phyloP scores from a whole-genome alignment of 352 stramenopile species.

The Pythium chondricola region DNA sequence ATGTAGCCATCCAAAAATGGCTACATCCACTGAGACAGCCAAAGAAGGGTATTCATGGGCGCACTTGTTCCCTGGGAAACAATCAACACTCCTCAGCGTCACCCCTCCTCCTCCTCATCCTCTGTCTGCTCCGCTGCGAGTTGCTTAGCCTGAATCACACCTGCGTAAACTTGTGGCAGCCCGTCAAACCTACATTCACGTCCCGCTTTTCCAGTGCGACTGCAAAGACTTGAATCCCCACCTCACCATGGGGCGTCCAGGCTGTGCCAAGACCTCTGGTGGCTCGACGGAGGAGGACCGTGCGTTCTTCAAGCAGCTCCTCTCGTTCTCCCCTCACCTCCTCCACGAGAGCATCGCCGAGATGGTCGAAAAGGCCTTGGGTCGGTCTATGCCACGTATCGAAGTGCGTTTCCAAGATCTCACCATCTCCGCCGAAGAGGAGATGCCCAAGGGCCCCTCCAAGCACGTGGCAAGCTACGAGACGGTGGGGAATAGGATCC shows the following conservation, averaged over 20 bases:
- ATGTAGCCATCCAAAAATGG: too few species aligned
- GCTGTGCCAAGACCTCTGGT: not conserved
- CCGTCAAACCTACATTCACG: too few species aligned
- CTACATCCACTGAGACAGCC: too few species aligned
- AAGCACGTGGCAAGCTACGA: conserved; percentile 4
- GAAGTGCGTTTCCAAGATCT: conserved; percentile 22
- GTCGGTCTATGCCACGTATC: conserved; percentile 31
- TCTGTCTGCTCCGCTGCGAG: too few species aligned
- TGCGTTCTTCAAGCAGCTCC: conserved; percentile 2
- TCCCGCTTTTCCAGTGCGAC: too few species aligned
- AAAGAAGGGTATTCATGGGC: too few species aligned
- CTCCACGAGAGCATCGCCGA: conserved; percentile 32
- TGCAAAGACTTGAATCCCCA: too few species aligned
- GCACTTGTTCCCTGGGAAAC: too few species aligned
- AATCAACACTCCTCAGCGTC: too few species aligned
- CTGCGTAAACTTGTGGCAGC: too few species aligned
- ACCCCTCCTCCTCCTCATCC: too few species aligned
- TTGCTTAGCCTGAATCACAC: too few species aligned
- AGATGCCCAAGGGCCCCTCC: conserved; percentile 15
- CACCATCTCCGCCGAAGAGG: conserved; percentile 19
- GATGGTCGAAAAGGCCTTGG: conserved; percentile 16
- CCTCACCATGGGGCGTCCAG: not conserved
- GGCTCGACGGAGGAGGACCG: conserved; percentile 7
- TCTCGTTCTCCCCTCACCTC: conserved; percentile 15
- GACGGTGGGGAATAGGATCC: conserved; percentile 15